Evolutionary conservation across 345 rosid species (phyloP), one percentile per base, ranked within the genome.

Genomic region (Euphorbia tirucalli): DNA sequence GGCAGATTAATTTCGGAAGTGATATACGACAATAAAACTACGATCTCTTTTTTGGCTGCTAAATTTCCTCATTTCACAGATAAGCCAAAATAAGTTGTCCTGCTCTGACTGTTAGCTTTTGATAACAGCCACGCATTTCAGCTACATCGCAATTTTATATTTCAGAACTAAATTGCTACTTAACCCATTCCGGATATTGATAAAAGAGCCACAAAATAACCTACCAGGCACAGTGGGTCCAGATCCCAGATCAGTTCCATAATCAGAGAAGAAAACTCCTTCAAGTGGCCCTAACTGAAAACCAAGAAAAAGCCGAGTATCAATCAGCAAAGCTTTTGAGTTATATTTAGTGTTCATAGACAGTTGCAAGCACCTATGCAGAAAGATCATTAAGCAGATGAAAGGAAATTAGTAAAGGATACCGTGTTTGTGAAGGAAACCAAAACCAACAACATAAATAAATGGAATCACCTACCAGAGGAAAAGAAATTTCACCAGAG

Each of bases 241-340:
- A 59, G 99, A 95, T 75, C 88, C 93, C 32, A 95, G 81, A 83
- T 92, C 99, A 72, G 90, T 87, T 73, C 99, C 99, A 75, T 87
- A 89, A 81, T 95, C 98, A 19, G 87, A 78, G 80, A 95, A 95
- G 43, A 92, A 21, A 59, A 89, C 99, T 15, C 98, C 98, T 82
- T 84, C 93, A 19, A 90, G 88, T 0, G 97, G 93, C 61, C 98
- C 98, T 74, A 87, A 70, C 99, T 95, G 87, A 81, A 75, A 74
- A 72, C 46, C 30, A 21, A 31, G 56, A 22, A 66, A 19, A 46
- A 37, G 48, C 11, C 24, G 43, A 44, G 25, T 5, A n/a, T 11
- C n/a, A 37, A 68, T 39, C 28, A 57, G 27, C 7, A 55, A 73
- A 22, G 4, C 44, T 72, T 56, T 27, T 1, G 11, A 43, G 0